Evolutionary conservation across 176 grass and related monocot species (phyloP).

Genomic region (Avena eriantha): DNA sequence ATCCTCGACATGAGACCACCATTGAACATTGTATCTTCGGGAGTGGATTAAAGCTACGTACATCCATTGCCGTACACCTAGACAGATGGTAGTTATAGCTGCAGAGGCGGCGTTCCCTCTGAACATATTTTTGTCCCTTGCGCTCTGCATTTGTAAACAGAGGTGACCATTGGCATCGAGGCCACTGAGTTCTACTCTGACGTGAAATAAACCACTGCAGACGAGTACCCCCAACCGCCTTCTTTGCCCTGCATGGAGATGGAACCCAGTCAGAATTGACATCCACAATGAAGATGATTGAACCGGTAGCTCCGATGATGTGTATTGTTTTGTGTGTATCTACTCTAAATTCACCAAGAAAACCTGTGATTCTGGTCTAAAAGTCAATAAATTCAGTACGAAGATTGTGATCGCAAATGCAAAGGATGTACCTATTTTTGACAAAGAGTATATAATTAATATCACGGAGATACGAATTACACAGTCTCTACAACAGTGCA

Average conservation of each 20-base stretch:
- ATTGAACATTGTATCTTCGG: conserved; percentile 31
- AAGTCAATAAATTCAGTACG: too few species aligned
- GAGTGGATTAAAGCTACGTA: conserved; percentile 39
- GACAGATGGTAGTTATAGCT: not conserved
- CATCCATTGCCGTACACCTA: not conserved
- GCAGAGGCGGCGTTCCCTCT: not conserved
- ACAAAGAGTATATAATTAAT: too few species aligned
- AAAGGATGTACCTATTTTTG: not conserved
- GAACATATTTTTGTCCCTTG: not conserved
- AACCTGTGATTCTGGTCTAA: too few species aligned
- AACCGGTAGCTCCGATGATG: not conserved
- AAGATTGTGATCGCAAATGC: not conserved
- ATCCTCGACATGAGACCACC: conserved; percentile 55
- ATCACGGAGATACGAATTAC: too few species aligned
- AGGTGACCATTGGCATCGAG: not conserved
- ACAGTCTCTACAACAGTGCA: too few species aligned
- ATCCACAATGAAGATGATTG: not conserved
- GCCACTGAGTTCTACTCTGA: not conserved
- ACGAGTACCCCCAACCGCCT: not conserved
- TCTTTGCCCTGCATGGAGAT: not conserved
- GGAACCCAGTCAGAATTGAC: not conserved
- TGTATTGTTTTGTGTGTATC: not conserved
- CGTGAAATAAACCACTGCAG: not conserved
- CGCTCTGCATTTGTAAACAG: not conserved
- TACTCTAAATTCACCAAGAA: not conserved